Base-by-base conservation (phyloP, 352 stramenopile genomes). In the Globisporangium nagaii region DNA sequence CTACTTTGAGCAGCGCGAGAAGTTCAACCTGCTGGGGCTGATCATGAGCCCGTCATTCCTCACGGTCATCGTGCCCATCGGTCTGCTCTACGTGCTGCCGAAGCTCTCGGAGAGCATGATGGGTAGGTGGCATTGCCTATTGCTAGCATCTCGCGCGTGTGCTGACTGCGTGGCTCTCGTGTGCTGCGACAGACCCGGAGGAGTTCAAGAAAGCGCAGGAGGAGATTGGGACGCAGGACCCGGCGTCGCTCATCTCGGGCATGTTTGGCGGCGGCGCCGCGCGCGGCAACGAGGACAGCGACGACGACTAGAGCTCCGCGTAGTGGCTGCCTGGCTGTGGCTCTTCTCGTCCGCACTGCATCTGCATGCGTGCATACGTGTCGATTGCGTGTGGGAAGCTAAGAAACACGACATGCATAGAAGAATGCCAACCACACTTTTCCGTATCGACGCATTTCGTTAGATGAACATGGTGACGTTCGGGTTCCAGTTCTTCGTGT, bases 151-250 rank as follows among this genome's bases (percentile, higher is more conserved):
- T n/a, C n/a, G n/a, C n/a, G n/a, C n/a, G n/a, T n/a, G n/a, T 40
- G 13, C 35, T 39, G 15, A 53, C 13, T n/a, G 13, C 8, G 9
- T 12, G 10, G 6, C 10, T 22, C 42, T 34, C 27, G 5, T 19
- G 10, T 28, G 15, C 13, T 34, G 24, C 12, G 52, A n/a, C 42
- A 90, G 83, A 93, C 51, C 83, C 83, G 1, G 83, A 93, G 39
- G 83, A 93, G 48, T 86, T 89, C 68, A 93, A 93, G 69, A 88
- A 91, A 56, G 83, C 80, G 9, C 83, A 93, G 54, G 83, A 91
- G 52, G 83, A 93, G 44, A 87, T 93, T 56, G 83, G 79, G 20
- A 71, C 78, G 11, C 63, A 84, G 35, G 79, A 93, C 57, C 83
- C 83, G 10, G 74, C 75, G 28, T 68, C 78, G 25, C 58, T 93